Conservation (phyloP, 345 rosid genomes). For the Litchi chinensis region DNA sequence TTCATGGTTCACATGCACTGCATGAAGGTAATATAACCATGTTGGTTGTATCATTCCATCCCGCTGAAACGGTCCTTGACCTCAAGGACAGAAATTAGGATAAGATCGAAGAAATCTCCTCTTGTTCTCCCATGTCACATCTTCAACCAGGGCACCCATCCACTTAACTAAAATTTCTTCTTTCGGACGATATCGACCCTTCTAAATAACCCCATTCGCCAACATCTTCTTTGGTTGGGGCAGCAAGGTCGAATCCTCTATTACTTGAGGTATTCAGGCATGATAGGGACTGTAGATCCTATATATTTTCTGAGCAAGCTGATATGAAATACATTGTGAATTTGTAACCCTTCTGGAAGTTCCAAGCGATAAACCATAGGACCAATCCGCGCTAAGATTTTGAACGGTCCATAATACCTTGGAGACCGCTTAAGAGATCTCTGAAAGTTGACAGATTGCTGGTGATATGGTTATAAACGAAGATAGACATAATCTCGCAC, state of each 20-base stretch:
- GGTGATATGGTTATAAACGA: neutral
- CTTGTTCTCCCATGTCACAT: neutral
- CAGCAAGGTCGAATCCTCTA: neutral
- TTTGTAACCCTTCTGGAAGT: neutral
- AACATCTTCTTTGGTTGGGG: neutral
- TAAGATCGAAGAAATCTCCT: neutral
- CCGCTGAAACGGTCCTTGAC: neutral
- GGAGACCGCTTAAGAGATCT: neutral
- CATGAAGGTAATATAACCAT: too few species aligned
- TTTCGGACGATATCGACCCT: neutral
- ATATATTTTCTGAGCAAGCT: too few species aligned
- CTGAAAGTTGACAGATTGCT: neutral
- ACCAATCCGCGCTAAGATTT: neutral
- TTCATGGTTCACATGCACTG: too few species aligned
- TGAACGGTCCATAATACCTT: neutral
- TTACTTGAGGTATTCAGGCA: neutral
- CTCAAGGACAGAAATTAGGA: neutral
- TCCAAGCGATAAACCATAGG: neutral
- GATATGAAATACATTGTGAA: neutral
- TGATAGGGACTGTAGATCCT: too few species aligned
- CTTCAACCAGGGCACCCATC: neutral
- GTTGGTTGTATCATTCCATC: neutral
- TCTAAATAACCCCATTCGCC: neutral
- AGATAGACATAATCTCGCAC: neutral
- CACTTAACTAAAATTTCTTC: neutral